Base-by-base conservation (phyloP, 805 yeast genomes). In the Candida ficus region DNA sequence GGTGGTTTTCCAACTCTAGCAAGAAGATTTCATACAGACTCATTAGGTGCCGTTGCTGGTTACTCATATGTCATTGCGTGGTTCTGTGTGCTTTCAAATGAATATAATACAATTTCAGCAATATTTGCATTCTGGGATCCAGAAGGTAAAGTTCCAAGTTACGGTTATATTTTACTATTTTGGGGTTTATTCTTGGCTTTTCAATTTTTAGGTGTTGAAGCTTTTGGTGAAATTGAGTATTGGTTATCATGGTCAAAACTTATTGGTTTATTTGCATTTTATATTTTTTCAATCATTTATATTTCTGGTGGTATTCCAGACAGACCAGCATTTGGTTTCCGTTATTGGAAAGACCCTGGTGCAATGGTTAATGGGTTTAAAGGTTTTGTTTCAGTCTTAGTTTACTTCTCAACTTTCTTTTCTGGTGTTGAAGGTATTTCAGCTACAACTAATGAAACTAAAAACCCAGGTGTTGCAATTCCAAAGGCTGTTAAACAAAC, bases 351-450 rank as follows among this genome's bases (percentile, higher is more conserved):
- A 17, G 50, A 51, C 29, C 68, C 68, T 5, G 55, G 56, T 18
- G 47, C 52, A 2, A 62, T 73, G 38, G 62, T 62, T 12, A 50
- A 63, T 48, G 80, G 79, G 0, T 74, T 75, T 56, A 72, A 71
- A 48, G 74, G 78, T 27, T 65, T 79, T 37, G 83, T 76, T 0
- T 68, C 70, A 27, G 80, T 87, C 3, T 69, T 83, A 52, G 74
- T 83, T 44, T 75, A 75, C 43, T 84, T 89, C 21, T 81, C 84
- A 18, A 83, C 83, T 62, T 82, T 89, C 30, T 83, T 73, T 60
- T 87, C 81, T 62, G 90, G 90, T 57, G 78, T 83, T 43, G 93
- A 83, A 61, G 71, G 81, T 56, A 79, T 81, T 27, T 88, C 88
- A 56, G 70, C 82, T 27, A 71, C 86, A 7, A 83, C 85, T 12